These are phyloP conservation scores for Zymoseptoria pseudotritici DNA, from an alignment of 2,329 filamentous ascomycete genomes.

Conservation along the genomic window DNA sequence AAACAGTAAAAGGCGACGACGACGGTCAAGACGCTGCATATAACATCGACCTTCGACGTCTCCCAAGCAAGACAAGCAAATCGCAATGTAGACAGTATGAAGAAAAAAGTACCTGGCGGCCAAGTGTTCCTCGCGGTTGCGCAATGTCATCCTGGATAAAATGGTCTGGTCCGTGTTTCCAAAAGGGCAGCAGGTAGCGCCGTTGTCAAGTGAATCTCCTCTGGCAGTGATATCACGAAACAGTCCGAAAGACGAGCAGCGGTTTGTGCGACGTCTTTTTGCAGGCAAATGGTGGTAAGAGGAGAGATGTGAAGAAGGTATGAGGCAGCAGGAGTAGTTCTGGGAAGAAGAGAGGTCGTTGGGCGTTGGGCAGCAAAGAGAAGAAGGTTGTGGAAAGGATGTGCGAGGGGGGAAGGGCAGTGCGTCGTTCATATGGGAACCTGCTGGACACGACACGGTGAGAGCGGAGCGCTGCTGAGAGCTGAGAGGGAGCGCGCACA, in stretches of 20 bases:
- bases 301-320: constrained; percentile 1
- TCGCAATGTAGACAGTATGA: constrained; percentile 14
- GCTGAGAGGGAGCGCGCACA: background rate
- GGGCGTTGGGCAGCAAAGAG: constrained; percentile 13
- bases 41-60: constrained; percentile 5
- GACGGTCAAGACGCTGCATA: constrained; percentile 7
- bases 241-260: background rate
- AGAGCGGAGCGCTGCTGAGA: background rate
- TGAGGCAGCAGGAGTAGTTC: constrained; percentile 1
- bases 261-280: background rate
- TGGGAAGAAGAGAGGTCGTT: background rate
- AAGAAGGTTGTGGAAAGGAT: constrained; percentile 11
- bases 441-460: background rate
- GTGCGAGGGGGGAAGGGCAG: constrained; percentile 9
- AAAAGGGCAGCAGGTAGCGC: constrained; percentile 4
- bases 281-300: background rate
- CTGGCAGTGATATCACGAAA: background rate
- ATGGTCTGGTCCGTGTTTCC: constrained; percentile 3
- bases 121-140: constrained; percentile 31
- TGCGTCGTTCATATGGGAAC: constrained; percentile 19
- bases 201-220: background rate
- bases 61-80: constrained; percentile 12
- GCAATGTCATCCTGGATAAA: constrained; percentile 32
- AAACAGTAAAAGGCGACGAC: background rate
- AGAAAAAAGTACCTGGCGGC: constrained; percentile 31